phyloP scores from a whole-genome alignment of 768 basidiomycete genomes.

The Amanita subjunquillea region DNA sequence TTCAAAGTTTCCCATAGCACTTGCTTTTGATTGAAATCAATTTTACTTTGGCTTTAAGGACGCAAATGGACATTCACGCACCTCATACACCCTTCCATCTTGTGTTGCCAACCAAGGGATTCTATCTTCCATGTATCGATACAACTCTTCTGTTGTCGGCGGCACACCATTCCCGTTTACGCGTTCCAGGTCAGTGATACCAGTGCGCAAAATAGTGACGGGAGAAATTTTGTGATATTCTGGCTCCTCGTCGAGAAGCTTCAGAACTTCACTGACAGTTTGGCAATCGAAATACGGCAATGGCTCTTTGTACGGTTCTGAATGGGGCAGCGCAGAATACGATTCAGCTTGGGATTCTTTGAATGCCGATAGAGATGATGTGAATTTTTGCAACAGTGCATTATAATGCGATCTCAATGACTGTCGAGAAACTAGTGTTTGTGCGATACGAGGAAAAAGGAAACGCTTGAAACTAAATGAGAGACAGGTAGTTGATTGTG shows the following conservation, averaged over 20 bases:
- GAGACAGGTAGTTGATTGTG: not conserved
- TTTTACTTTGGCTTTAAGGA: not conserved
- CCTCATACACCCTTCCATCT: conserved; percentile 45
- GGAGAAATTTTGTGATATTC: conserved; percentile 29
- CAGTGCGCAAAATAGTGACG: conserved; percentile 54
- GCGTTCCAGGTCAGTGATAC: conserved; percentile 36
- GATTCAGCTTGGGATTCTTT: conserved; percentile 46
- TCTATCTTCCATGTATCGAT: conserved; percentile 43
- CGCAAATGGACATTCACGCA: conserved; percentile 15
- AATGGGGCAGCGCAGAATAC: conserved; percentile 47
- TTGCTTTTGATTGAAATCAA: conserved; percentile 18
- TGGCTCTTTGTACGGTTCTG: conserved; percentile 40
- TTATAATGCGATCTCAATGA: conserved; percentile 54
- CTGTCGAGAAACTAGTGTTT: conserved; percentile 48
- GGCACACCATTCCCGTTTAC: conserved; percentile 27
- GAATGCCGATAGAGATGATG: conserved; percentile 41
- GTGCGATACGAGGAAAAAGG: conserved; percentile 55
- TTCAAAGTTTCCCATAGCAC: conserved; percentile 56
- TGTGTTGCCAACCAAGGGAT: conserved; percentile 47
- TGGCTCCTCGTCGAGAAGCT: conserved; percentile 15
- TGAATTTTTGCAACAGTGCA: conserved; percentile 42
- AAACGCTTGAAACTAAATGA: conserved; percentile 36
- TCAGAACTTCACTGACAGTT: conserved; percentile 32
- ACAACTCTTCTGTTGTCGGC: conserved; percentile 45
- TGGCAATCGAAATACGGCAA: conserved; percentile 30